Base-by-base conservation (phyloP, 257 asterid genomes). In the Paulownia fortunei region DNA sequence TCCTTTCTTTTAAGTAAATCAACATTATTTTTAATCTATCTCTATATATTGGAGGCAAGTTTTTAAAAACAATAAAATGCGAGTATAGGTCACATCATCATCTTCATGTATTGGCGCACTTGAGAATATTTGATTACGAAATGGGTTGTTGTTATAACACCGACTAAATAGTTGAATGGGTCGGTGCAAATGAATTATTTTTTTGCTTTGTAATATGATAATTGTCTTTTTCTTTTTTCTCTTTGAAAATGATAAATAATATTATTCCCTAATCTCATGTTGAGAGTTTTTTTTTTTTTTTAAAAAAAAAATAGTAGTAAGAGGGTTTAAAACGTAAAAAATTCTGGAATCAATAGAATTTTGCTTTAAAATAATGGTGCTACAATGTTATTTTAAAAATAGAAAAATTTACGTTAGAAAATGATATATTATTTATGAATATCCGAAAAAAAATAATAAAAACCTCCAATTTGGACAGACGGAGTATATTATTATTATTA, bases 141-240 rank as follows among this genome's bases (percentile, higher is more conserved):
- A 73, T 73, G 66, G 51, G 51, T 18, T 34, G 51, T 37, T 55
- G 68, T 37, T 36, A 21, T 15, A 12, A 18, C 39, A 26, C 78
- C 59, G 69, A 13, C 69, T 39, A 47, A 75, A 75, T 75, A 75
- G 36, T 62, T 36, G 26, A 34, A 75, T 47, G 36, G 72, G 72
- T 18, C 60, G 78, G 78, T 74, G 72, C 36, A 44, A 11, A 46
- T 46, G 15, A 74, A 44, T 73, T 0, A 73, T 16, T 37, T 16
- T 26, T 6, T 60, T 46, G 15, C 24, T 16, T 34, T 72, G 54
- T 23, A 55, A 23, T 56, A 23, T 56, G 9, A 37, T 56, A 41
- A 67, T 21, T 41, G 0, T 42, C 19, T 18, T 59, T n/a, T n/a
- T n/a, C n/a, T 2, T 24, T 10, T 59, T 24, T 26, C 18, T 24